Percentiles rank a stretch among this genome's conserved stretches.
These are phyloP conservation scores for Mycena amicta DNA, from an alignment of 768 basidiomycete genomes.

Conservation along the genomic window DNA sequence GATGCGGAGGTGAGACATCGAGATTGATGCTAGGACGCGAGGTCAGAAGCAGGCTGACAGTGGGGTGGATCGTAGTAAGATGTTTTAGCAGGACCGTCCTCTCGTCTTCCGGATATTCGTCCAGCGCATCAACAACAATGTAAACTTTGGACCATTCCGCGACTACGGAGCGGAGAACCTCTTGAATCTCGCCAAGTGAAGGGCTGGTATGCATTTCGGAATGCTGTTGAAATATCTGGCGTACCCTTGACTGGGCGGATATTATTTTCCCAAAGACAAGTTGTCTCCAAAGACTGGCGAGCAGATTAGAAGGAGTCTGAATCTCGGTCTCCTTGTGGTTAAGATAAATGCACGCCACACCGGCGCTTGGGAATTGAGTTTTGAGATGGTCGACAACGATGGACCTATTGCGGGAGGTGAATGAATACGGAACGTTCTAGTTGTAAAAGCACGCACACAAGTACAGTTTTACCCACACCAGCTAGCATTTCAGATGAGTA, in stretches of 20 bases:
- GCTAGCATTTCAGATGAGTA: not conserved
- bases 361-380: not conserved
- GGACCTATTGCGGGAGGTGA: conserved; percentile 5
- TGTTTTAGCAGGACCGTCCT: not conserved
- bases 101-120: not conserved
- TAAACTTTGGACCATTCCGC: not conserved
- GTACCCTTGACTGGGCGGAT: too few relatives aligned
- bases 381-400: conserved; percentile 1
- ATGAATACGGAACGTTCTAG: not conserved
- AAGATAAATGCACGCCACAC: conserved; percentile 3
- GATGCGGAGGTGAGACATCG: not conserved
- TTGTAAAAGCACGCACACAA: not conserved
- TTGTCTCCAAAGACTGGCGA: conserved; percentile 1
- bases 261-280: not conserved
- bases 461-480: conserved; percentile 11
- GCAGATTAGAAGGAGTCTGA: conserved; percentile 1
- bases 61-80: not conserved
- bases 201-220: too few relatives aligned
- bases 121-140: not conserved
- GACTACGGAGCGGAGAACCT: not conserved
- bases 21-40: not conserved
- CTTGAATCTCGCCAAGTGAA: too few relatives aligned
- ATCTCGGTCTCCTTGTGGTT: conserved; percentile 6
- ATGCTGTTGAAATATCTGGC: too few relatives aligned
- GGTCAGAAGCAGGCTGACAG: not conserved